These are phyloP conservation scores for Colletotrichum lini DNA, from an alignment of 2,329 filamentous ascomycete species.

Conservation along the genomic window DNA sequence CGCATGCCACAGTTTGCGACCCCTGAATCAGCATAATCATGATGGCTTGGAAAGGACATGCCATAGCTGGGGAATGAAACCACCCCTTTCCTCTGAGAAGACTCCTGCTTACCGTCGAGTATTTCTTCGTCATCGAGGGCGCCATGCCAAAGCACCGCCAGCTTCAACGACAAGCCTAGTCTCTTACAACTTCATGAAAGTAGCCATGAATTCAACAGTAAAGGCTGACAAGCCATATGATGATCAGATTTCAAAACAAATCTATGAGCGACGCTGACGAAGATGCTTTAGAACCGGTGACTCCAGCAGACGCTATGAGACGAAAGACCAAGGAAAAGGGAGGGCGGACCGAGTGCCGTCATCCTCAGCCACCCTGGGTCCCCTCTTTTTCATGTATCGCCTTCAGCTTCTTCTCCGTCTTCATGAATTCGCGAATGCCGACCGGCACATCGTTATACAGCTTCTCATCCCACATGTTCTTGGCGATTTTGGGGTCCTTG, in stretches of 20 bases:
- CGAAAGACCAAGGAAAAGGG: background rate
- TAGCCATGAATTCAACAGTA: background rate
- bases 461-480: conserved; percentile 73
- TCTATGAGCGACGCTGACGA: conserved; percentile 29
- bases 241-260: conserved; percentile 6
- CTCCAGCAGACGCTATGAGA: conserved; percentile 24
- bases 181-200: background rate
- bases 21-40: background rate
- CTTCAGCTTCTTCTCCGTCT: conserved; percentile 91
- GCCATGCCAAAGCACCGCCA: background rate
- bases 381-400: conserved; percentile 76
- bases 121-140: no score
- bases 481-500: conserved; percentile 58
- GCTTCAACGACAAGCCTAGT: no score
- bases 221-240: background rate
- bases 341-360: conserved; percentile 26
- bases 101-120: background rate
- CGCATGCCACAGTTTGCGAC: background rate
- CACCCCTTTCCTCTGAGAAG: background rate
- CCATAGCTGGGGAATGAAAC: no score
- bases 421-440: conserved; percentile 97
- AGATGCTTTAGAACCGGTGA: background rate
- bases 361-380: conserved; percentile 58
- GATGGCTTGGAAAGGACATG: no score
- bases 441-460: conserved; percentile 88